Conservation (phyloP, 352 stramenopile genomes). For the Globisporangium emineosum region DNA sequence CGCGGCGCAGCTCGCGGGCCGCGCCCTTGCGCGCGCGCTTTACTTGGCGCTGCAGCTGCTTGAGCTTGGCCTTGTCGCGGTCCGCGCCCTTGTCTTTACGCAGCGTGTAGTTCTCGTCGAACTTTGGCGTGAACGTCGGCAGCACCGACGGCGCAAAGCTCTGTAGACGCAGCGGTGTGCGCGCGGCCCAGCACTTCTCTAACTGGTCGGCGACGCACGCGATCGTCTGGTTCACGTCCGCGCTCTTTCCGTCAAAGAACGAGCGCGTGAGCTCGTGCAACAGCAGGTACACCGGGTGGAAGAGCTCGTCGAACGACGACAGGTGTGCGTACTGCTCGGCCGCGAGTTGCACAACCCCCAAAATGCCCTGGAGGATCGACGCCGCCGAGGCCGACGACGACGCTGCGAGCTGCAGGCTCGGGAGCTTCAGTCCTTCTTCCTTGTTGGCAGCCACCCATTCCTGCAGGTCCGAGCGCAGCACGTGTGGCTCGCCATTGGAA, state of each 20-base stretch:
- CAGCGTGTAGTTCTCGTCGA: conserved; percentile 90
- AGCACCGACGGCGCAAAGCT: conserved; percentile 64
- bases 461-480: conserved; percentile 47
- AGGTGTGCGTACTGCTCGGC: conserved; percentile 58
- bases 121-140: conserved; percentile 86
- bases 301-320: conserved; percentile 71
- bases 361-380: conserved; percentile 40
- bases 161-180: conserved; percentile 71
- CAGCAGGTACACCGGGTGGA: conserved; percentile 68
- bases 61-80: conserved; percentile 78
- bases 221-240: conserved; percentile 49
- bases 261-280: conserved; percentile 57
- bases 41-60: conserved; percentile 93
- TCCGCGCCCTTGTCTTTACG: conserved; percentile 89
- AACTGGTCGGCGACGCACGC: conserved; percentile 44
- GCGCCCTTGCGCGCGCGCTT: conserved; percentile 96
- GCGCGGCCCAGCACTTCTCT: conserved; percentile 39
- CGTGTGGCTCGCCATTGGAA: conserved; percentile 26
- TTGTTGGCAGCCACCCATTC: conserved; percentile 30
- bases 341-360: conserved; percentile 45
- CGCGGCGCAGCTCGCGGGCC: conserved; percentile 92
- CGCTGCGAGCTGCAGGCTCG: conserved; percentile 34
- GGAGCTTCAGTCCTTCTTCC: conserved; percentile 21
- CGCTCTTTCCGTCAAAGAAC: conserved; percentile 22
- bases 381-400: conserved; percentile 42